phyloP scores from a whole-genome alignment of 495 filamentous ascomycete species.

The Bryoglossum gracile region DNA sequence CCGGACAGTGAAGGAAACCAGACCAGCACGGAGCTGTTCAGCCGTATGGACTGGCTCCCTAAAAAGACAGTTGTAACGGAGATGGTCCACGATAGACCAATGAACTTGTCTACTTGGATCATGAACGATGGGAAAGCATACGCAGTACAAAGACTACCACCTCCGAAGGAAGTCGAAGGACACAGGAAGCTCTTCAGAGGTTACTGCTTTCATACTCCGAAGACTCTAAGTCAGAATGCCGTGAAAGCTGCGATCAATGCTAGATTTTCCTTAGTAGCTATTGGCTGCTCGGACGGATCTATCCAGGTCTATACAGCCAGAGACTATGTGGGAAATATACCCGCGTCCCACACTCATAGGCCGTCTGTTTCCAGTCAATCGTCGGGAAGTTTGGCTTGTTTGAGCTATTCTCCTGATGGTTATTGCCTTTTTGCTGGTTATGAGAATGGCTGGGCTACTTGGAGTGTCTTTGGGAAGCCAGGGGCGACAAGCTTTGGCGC shows the following conservation, averaged over 20 bases:
- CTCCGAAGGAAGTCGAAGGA: conserved; percentile 27
- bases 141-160: conserved; percentile 69
- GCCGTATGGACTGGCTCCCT: conserved; percentile 73
- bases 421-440: conserved; percentile 95
- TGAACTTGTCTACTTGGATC: conserved; percentile 94
- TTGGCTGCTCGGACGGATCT: conserved; percentile 74
- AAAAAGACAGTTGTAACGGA: conserved; percentile 69
- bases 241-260: conserved; percentile 81
- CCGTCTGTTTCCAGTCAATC: conserved; percentile 54
- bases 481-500: conserved; percentile 72
- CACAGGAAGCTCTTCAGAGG: conserved; percentile 73
- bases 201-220: conserved; percentile 80
- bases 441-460: conserved; percentile 87
- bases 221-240: conserved; percentile 50
- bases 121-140: conserved; percentile 86
- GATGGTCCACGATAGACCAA: conserved; percentile 94
- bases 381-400: conserved; percentile 62
- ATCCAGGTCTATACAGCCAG: conserved; percentile 82
- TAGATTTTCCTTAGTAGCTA: conserved; percentile 83
- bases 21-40: conserved; percentile 85
- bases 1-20: conserved; percentile 74
- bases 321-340: conserved; percentile 90
- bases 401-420: conserved; percentile 90
- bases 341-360: conserved; percentile 73
- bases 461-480: conserved; percentile 94